Percentiles rank a stretch among this genome's conserved stretches.
Evolutionary conservation across 345 rosid species (phyloP).

Genomic region (Acer negundo): DNA sequence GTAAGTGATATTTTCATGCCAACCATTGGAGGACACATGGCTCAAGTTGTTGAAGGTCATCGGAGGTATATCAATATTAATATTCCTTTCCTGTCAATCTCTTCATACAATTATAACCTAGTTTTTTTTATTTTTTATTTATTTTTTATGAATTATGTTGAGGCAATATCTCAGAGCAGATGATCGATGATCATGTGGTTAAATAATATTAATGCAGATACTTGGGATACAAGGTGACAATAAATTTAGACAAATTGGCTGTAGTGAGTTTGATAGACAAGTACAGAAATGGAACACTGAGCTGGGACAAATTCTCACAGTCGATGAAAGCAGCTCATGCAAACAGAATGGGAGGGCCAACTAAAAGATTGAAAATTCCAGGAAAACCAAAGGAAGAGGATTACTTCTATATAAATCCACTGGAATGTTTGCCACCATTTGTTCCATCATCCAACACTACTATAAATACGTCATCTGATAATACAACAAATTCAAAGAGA

Average conservation of each 20-base stretch:
- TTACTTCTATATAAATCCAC: conserved; percentile 46
- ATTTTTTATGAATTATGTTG: too few species aligned
- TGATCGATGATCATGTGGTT: too few species aligned
- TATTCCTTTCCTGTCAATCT: neutral
- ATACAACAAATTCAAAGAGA: too few species aligned
- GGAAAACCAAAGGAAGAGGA: conserved; percentile 46
- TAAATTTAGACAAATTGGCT: conserved; percentile 37
- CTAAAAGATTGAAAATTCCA: conserved; percentile 34
- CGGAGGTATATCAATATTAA: conserved; percentile 21
- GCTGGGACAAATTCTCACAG: conserved; percentile 46
- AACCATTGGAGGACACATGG: conserved; percentile 54
- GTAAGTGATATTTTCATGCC: conserved; percentile 52
- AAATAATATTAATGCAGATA: conserved; percentile 27
- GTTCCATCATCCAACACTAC: too few species aligned
- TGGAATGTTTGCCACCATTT: conserved; percentile 39
- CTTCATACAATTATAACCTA: too few species aligned
- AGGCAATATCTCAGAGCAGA: too few species aligned
- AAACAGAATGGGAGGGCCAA: conserved; percentile 41
- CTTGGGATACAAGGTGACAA: conserved; percentile 48
- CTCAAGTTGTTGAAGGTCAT: conserved; percentile 52
- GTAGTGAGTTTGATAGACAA: conserved; percentile 43
- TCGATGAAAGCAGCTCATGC: conserved; percentile 44
- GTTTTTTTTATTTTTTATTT: too few species aligned
- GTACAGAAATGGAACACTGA: conserved; percentile 35
- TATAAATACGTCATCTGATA: too few species aligned